Conservation (phyloP, 2,329 filamentous ascomycete genomes). For the Fusarium keratoplasticum region DNA sequence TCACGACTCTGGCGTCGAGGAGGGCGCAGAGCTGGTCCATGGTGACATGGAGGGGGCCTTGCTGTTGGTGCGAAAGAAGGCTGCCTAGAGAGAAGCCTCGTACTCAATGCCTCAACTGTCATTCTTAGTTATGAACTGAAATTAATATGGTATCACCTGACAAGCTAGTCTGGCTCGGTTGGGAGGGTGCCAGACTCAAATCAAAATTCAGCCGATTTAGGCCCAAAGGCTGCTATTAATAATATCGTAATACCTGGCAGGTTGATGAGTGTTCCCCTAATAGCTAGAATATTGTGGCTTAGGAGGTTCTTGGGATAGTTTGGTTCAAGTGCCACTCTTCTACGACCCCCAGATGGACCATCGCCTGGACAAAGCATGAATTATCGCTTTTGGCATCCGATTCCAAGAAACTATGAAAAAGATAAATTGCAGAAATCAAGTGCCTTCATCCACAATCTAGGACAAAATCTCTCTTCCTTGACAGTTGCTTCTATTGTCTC, state of each 20-base stretch:
- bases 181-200: neutral
- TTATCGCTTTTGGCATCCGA: too few species aligned
- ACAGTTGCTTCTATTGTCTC: neutral
- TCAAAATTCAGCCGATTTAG: neutral
- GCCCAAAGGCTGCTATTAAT: neutral
- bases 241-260: too few species aligned
- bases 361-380: too few species aligned
- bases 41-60: conserved; percentile 41
- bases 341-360: too few species aligned
- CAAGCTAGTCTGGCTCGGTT: neutral
- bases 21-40: conserved; percentile 47
- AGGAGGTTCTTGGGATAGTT: neutral
- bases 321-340: neutral
- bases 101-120: neutral
- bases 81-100: neutral
- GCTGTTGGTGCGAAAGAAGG: conserved; percentile 47
- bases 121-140: neutral
- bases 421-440: too few species aligned
- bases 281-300: too few species aligned
- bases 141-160: neutral
- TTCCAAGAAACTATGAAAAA: too few species aligned
- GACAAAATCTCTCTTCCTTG: too few species aligned
- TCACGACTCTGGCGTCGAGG: conserved; percentile 50
- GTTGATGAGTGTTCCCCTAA: too few species aligned
- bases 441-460: too few species aligned